Base-by-base conservation (phyloP, 306 rosid genomes). In the Cyamopsis tetragonoloba region DNA sequence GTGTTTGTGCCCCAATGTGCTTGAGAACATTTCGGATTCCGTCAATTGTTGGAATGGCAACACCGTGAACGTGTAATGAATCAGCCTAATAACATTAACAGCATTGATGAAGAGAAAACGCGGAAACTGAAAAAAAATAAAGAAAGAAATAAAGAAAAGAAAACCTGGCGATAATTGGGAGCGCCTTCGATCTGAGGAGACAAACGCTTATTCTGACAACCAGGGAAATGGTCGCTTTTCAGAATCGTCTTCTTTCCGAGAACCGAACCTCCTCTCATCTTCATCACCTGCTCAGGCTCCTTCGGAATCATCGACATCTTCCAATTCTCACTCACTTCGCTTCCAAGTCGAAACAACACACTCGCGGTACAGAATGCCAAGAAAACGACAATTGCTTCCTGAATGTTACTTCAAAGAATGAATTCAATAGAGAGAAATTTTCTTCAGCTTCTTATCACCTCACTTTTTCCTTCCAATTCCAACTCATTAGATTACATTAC, bases 161-260 rank as follows among this genome's bases (percentile, higher is more conserved):
- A 42, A 5, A 58, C 65, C 85, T 87, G 96, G 19, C 98, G 98
- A 65, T 91, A 91, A 80, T 91, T 91, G 26, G 98, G 96, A 83
- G 98, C 98, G n/a, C 98, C 98, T 8, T 87, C 95, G 76, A 91
- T 87, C 66, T 87, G 96, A 62, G 98, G 92, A 22, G 78, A 78
- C 65, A 91, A 64, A 24, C 96, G 98, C 65, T 88, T 91, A 74
- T 91, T 88, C 81, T 91, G 98, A 72, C 98, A 91, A 42, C 98
- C 98, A 3, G 98, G 98, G 66, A 91, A 91, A 71, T 91, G 98
- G 90, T 91, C 98, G 56, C 96, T 88, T 69, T 91, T 91, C 17
- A 91, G 87, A 83, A 91, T 91, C 12, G 98, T 91, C 78, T 87
- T 87, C 86, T 91, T 91, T 6, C 98, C 98, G 15, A 91, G 61